Evolutionary conservation across 2,329 filamentous ascomycete species (phyloP), one percentile per base, ranked within the genome.

Genomic region (Shiraia bambusicola): DNA sequence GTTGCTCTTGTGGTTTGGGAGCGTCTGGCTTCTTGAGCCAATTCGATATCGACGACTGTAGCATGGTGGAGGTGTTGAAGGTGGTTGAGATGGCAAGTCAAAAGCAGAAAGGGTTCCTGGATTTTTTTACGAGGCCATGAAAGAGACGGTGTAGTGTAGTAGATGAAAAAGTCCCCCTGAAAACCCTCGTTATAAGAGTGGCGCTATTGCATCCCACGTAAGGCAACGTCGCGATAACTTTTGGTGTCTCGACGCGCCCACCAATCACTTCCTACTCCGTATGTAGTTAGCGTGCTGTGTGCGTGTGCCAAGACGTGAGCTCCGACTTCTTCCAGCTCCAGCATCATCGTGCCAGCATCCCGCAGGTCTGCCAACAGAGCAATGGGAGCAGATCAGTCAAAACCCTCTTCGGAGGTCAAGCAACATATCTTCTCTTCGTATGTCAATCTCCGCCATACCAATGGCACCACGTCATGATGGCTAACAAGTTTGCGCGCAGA

Each of bases 371-470:
- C 38, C 50, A 47, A 41, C 52, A 48, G 58, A 61, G 62, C 37
- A 65, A 84, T 85, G 81, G 81, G 81, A 66, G 76, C 77, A 62
- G 79, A 79, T 56, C 75, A 76, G 69, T 84, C 81, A 38, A 83
- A 83, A 70, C 77, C 77, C 56, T 73, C 77, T 50, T 71, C 70
- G 50, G 69, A 74, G 59, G 70, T 66, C 45, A 67, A 75, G 56
- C 79, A 81, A 69, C 80, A 83, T 70, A 72, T 83, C 63, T 84
- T 85, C 69, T 74, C 77, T 37, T 74, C 80, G 80, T 84, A 71
- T 47, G 76, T 70, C 4, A 2, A 27, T 22, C 17, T 26, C 16
- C 15, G 16, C 37, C 8, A 6, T 7, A 2, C 32, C 60, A 67
- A 63, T 66, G 59, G 58, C 50, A 37, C 16, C 10, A 24, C 12